phyloP scores from a whole-genome alignment of 306 rosid genomes.

The Delonix regia region DNA sequence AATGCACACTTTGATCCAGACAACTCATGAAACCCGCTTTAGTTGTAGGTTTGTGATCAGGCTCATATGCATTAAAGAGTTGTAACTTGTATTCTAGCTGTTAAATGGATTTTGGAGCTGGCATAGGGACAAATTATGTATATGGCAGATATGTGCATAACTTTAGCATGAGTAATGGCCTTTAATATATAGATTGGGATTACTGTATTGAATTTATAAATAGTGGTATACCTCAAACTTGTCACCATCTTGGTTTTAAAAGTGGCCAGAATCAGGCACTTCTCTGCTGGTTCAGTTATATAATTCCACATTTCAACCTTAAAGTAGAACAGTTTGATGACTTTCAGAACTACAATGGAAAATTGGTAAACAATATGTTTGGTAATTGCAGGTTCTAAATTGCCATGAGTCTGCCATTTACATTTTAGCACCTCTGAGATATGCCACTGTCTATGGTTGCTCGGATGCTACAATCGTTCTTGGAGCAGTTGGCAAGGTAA shows the following conservation, averaged over 20 bases:
- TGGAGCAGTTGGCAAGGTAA: slow-evolving; percentile 99
- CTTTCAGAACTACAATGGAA: neutral
- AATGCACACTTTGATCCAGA: neutral
- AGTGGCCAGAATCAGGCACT: slow-evolving; percentile 15
- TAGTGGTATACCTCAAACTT: neutral
- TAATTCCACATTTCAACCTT: neutral
- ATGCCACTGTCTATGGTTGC: slow-evolving; percentile 91
- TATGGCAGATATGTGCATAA: neutral
- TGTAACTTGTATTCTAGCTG: neutral
- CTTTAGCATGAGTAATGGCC: neutral
- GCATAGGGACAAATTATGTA: neutral
- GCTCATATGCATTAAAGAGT: neutral
- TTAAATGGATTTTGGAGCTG: neutral
- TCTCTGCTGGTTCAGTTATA: neutral
- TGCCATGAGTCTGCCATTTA: slow-evolving; percentile 82
- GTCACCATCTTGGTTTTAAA: neutral
- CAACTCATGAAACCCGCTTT: slow-evolving; percentile 5
- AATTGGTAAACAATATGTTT: slow-evolving; percentile 23
- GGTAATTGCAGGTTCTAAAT: slow-evolving; percentile 79
- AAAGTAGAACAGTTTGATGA: neutral
- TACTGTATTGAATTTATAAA: neutral
- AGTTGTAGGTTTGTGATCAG: neutral
- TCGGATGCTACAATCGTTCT: slow-evolving; percentile 93
- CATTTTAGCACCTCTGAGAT: slow-evolving; percentile 86
- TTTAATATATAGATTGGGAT: neutral